Evolutionary conservation across 2,329 filamentous ascomycete genomes (phyloP), one percentile per base, ranked within the genome.

Genomic region (Fonsecaea monophora): DNA sequence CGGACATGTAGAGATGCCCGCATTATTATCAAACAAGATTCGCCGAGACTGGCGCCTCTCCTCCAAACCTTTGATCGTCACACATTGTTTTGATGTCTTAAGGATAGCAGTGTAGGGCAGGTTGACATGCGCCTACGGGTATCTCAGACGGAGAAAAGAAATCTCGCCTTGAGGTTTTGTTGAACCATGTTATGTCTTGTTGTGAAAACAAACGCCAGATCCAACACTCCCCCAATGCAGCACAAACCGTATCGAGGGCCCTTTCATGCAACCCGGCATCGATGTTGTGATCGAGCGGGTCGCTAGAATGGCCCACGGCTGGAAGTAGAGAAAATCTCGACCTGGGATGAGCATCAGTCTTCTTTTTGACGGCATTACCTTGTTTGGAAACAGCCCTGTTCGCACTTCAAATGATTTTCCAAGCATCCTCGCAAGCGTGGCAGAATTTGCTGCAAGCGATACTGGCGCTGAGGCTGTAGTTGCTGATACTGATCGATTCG

Each of bases 381-480:
- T 42, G 35, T 18, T 7, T n/a, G 50, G 4, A n/a, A 32, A 37
- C 34, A 18, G 12, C 32, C n/a, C 42, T 4, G 54, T 21, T 30
- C 3, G 42, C 45, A 13, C 62, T 85, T 89, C 25, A 99, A 75
- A 97, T 87, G 73, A 99, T 91, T 77, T 92, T 89, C 95, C 95
- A 99, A 40, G 90, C 90, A 79, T 99, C 95, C 81, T 99, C 95
- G 53, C 94, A 94, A 48, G 94, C 95, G 80, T 99, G 95, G 81
- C 95, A 98, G 84, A 99, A 98, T 81, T 98, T 99, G 87, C 94
- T 97, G 86, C 95, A 99, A 53, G 95, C 94, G 69, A 99, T 95
- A 83, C 94, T 98, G 68, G 95, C 95, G 76, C 92, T 97, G 70
- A 99, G 85, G 76, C 94, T 97, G 85, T 92, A 99, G 80, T 97